A percentile compares a stretch with the other conserved stretches of the same genome.
phyloP scores from a whole-genome alignment of 2,329 filamentous ascomycete genomes.

The Orbilia quercus region DNA sequence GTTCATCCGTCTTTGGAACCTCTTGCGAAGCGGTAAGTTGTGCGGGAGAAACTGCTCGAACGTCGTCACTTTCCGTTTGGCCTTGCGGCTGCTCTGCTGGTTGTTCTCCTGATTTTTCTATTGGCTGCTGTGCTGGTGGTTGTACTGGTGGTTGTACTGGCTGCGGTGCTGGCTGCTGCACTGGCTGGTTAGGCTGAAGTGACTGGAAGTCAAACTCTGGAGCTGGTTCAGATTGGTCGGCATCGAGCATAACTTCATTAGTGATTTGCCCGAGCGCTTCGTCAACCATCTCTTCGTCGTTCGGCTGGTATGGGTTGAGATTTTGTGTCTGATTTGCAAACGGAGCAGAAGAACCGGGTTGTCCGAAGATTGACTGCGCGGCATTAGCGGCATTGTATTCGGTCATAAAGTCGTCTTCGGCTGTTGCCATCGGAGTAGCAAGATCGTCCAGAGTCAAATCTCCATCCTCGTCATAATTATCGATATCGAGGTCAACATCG shows the following conservation, averaged over 20 bases:
- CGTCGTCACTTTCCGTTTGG: neutral
- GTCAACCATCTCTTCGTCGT: constrained; percentile 53
- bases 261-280: constrained; percentile 31
- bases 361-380: constrained; percentile 27
- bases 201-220: constrained; percentile 24
- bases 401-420: constrained; percentile 40
- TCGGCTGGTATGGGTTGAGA: constrained; percentile 12
- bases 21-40: neutral
- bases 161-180: neutral
- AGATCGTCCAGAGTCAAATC: constrained; percentile 46
- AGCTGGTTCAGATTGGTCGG: constrained; percentile 24
- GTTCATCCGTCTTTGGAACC: neutral
- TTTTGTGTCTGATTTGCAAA: neutral
- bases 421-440: constrained; percentile 39
- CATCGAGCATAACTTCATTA: constrained; percentile 54
- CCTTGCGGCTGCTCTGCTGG: neutral
- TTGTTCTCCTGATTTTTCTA: neutral
- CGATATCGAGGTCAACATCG: constrained; percentile 49
- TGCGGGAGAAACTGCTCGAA: neutral
- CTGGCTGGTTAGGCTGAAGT: neutral
- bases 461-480: constrained; percentile 42
- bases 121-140: neutral
- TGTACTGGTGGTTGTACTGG: constrained; percentile 8
- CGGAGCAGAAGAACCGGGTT: constrained; percentile 26
- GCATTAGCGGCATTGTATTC: constrained; percentile 16